phyloP scores from a whole-genome alignment of 352 stramenopile species.

The Phytophthora sojae region DNA sequence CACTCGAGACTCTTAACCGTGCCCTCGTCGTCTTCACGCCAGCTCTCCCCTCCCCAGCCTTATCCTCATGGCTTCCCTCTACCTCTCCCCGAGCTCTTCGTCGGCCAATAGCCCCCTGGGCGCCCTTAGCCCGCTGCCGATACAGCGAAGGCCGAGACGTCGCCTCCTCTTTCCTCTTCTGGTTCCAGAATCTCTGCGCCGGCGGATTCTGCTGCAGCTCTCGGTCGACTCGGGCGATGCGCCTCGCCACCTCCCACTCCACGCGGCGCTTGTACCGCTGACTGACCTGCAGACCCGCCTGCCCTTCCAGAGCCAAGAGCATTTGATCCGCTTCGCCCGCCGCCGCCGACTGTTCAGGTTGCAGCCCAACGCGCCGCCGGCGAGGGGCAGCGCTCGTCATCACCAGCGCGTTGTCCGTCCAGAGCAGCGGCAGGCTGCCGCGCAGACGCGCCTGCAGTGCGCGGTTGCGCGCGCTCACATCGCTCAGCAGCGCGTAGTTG shows the following conservation, averaged over 20 bases:
- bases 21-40: neutral
- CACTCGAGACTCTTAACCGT: neutral
- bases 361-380: neutral
- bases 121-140: neutral
- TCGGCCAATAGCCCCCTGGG: neutral
- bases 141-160: neutral
- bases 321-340: conserved; percentile 27
- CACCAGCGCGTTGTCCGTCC: conserved; percentile 56
- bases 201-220: conserved; percentile 60
- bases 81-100: neutral
- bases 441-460: conserved; percentile 58
- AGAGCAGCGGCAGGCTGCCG: conserved; percentile 58
- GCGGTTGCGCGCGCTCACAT: conserved; percentile 55
- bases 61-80: neutral
- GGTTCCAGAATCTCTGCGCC: conserved; percentile 66
- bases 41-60: neutral
- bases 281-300: conserved; percentile 36
- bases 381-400: conserved; percentile 31
- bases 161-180: conserved; percentile 37
- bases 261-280: conserved; percentile 50
- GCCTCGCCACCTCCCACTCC: conserved; percentile 77
- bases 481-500: conserved; percentile 63
- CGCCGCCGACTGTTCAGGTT: conserved; percentile 10
- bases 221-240: conserved; percentile 72
- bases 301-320: conserved; percentile 24